These are phyloP conservation scores for Balakata baccata DNA, from an alignment of 345 rosid genomes.

Conservation along the genomic window DNA sequence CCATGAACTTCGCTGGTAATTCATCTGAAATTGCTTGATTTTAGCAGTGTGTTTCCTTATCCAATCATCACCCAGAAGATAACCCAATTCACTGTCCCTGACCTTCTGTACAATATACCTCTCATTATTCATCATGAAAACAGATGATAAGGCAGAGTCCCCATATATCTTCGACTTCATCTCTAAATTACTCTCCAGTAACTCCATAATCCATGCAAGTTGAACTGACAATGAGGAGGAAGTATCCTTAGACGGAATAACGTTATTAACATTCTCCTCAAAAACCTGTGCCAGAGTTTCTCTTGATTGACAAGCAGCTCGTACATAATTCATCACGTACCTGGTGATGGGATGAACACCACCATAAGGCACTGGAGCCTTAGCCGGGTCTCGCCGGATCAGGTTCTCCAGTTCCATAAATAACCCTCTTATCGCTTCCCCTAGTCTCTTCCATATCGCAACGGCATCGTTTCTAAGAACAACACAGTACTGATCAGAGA, in stretches of 20 bases:
- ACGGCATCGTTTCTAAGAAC: constrained; percentile 52
- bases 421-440: constrained; percentile 72
- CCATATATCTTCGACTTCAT: constrained; percentile 65
- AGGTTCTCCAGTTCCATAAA: constrained; percentile 91
- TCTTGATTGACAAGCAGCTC: constrained; percentile 73
- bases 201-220: constrained; percentile 88
- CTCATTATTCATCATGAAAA: constrained; percentile 85
- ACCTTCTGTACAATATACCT: constrained; percentile 83
- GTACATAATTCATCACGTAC: constrained; percentile 80
- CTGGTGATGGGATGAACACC: constrained; percentile 85
- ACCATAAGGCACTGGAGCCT: constrained; percentile 75
- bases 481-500: too few species aligned
- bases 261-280: constrained; percentile 48
- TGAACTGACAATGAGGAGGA: constrained; percentile 57
- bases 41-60: constrained; percentile 62
- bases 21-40: constrained; percentile 14
- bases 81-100: constrained; percentile 64
- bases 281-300: constrained; percentile 72
- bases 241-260: constrained; percentile 17
- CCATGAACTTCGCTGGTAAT: constrained; percentile 73
- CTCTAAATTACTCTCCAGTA: constrained; percentile 83
- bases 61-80: constrained; percentile 83
- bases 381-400: constrained; percentile 77
- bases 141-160: constrained; percentile 54
- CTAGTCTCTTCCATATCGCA: constrained; percentile 68